Evolutionary conservation across 805 yeast species (phyloP).

Genomic region (Kodamaea hsintzibuensis): DNA sequence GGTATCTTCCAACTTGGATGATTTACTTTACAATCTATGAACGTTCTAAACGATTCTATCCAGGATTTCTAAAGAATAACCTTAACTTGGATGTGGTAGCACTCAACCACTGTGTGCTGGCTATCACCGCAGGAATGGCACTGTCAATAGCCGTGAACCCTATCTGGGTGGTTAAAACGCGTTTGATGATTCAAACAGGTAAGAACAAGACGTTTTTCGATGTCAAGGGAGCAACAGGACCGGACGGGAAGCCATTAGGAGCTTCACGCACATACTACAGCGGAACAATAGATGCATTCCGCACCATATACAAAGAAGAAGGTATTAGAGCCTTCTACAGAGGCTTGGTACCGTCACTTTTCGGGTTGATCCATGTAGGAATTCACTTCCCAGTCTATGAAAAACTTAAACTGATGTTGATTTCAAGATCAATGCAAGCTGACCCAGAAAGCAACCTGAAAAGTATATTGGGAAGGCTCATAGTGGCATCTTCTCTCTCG

Average conservation of each 20-base stretch:
- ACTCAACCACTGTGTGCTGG: slow-evolving; percentile 52
- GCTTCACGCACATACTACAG: slow-evolving; percentile 47
- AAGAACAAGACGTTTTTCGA: slow-evolving; percentile 36
- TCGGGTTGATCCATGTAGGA: slow-evolving; percentile 92
- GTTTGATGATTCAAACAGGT: slow-evolving; percentile 84
- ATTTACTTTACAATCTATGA: slow-evolving; percentile 92
- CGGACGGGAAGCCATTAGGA: slow-evolving; percentile 2
- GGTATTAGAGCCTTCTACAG: slow-evolving; percentile 82
- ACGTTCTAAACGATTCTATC: slow-evolving; percentile 60
- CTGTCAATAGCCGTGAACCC: slow-evolving; percentile 89
- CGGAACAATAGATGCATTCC: slow-evolving; percentile 83
- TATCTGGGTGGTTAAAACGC: slow-evolving; percentile 95
- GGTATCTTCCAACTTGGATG: slow-evolving; percentile 98
- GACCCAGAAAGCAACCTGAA: slow-evolving; percentile 7
- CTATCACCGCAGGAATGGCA: slow-evolving; percentile 85
- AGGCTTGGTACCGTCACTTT: slow-evolving; percentile 85
- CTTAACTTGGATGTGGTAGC: slow-evolving; percentile 26
- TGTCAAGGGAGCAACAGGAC: slow-evolving; percentile 12
- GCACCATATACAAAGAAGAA: slow-evolving; percentile 73
- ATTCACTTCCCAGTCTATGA: slow-evolving; percentile 96
- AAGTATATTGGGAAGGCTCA: slow-evolving; percentile 30
- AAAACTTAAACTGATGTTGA: slow-evolving; percentile 60
- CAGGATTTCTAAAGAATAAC: slow-evolving; percentile 34
- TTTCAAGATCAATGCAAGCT: slow-evolving; percentile 1
- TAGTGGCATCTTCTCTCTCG: slow-evolving; percentile 70